A percentile compares a stretch with the other conserved stretches of the same genome.
phyloP scores from a whole-genome alignment of 139 green algal genomes.

The Nannochloris sp. region DNA sequence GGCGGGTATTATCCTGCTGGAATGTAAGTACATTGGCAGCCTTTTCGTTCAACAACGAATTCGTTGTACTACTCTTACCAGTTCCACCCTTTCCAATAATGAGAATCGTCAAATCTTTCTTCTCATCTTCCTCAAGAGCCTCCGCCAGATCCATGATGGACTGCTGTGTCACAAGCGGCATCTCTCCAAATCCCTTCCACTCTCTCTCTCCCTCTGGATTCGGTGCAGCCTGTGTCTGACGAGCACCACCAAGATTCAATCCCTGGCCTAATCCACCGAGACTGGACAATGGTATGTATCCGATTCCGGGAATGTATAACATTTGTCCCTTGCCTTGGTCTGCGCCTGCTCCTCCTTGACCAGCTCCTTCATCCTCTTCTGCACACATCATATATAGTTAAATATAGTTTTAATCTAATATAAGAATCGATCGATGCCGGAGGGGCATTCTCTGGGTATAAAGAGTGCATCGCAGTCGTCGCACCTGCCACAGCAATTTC shows the following conservation, averaged over 20 bases:
- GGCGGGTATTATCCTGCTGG: conserved; percentile 34
- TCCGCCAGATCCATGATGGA: conserved; percentile 24
- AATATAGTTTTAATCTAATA: no score
- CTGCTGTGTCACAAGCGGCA: conserved; percentile 43
- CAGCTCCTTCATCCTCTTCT: conserved; percentile 28
- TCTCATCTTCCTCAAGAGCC: conserved; percentile 26
- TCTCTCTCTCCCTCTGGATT: conserved; percentile 20
- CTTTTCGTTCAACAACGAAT: conserved; percentile 55
- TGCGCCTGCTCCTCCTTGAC: conserved; percentile 1
- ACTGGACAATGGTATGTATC: conserved; percentile 28
- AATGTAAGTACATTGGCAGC: conserved; percentile 35
- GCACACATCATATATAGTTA: background rate
- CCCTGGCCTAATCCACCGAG: conserved; percentile 5
- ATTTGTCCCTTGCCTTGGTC: conserved; percentile 13
- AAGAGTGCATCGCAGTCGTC: background rate
- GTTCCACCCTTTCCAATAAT: conserved; percentile 58
- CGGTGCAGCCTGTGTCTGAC: background rate
- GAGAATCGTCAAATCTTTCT: conserved; percentile 47
- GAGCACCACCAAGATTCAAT: background rate
- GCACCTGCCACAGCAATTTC: conserved; percentile 17
- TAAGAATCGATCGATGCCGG: no score
- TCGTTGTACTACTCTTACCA: conserved; percentile 63
- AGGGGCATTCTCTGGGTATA: no score
- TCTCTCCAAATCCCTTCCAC: conserved; percentile 10
- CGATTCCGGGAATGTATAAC: conserved; percentile 29